These are phyloP conservation scores for Neonectria neomacrospora DNA, from an alignment of 2,329 filamentous ascomycete species.

Conservation along the genomic window DNA sequence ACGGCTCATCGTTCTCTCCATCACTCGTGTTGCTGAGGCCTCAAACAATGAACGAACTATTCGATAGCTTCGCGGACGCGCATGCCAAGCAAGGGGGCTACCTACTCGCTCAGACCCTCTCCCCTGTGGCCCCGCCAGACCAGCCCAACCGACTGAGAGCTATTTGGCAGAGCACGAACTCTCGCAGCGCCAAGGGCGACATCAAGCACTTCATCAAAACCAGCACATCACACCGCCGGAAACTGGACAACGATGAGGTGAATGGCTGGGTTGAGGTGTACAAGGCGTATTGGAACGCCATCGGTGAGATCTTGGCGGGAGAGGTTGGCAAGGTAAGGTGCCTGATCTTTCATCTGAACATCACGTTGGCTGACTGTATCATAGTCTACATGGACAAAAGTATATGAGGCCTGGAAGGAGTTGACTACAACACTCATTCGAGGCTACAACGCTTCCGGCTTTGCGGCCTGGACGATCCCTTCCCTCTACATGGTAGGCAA, in stretches of 20 bases:
- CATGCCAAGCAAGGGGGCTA: conserved; percentile 75
- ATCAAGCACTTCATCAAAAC: conserved; percentile 78
- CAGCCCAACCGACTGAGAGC: conserved; percentile 74
- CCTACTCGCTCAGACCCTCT: conserved; percentile 78
- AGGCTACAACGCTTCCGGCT: conserved; percentile 79
- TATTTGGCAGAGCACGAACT: conserved; percentile 78
- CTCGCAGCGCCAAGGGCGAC: conserved; percentile 72
- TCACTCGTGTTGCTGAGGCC: conserved; percentile 12
- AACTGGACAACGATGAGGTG: conserved; percentile 73
- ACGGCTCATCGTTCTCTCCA: background rate
- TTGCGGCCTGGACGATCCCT: conserved; percentile 92
- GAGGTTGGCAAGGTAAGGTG: conserved; percentile 51
- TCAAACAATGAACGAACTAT: conserved; percentile 74
- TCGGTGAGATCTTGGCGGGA: conserved; percentile 75
- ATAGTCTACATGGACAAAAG: conserved; percentile 77
- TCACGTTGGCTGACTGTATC: conserved; percentile 28
- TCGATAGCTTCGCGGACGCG: conserved; percentile 78
- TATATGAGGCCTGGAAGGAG: conserved; percentile 91
- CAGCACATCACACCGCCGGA: conserved; percentile 63
- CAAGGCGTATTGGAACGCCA: conserved; percentile 82
- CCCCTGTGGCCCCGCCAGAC: conserved; percentile 71
- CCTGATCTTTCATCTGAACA: background rate
- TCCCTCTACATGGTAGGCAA: conserved; percentile 89
- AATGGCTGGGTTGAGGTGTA: conserved; percentile 91
- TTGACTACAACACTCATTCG: conserved; percentile 80